phyloP scores from a whole-genome alignment of 2,329 filamentous ascomycete species.

The Bretziella fagacearum region DNA sequence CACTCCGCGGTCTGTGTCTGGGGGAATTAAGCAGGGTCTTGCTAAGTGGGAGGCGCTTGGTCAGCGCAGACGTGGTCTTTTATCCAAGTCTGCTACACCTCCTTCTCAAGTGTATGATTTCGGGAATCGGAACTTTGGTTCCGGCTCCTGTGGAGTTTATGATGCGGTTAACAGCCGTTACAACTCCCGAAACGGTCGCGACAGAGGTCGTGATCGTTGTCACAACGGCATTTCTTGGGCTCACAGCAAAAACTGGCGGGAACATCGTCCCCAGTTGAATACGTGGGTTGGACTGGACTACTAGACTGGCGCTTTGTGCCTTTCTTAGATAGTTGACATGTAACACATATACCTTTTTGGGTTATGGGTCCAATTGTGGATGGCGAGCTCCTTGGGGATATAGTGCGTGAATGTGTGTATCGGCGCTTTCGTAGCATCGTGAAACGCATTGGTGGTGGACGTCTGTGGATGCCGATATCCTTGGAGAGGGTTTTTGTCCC shows the following conservation, averaged over 20 bases:
- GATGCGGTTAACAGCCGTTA: conserved; percentile 5
- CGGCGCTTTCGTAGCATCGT: background rate
- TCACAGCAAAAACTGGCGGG: conserved; percentile 13
- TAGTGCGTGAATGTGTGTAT: background rate
- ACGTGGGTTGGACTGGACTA: conserved; percentile 15
- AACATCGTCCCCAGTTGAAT: conserved; percentile 12
- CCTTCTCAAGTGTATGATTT: background rate
- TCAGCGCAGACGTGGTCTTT: conserved; percentile 55
- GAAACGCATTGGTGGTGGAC: background rate
- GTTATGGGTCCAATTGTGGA: conserved; percentile 14
- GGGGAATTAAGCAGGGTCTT: conserved; percentile 23
- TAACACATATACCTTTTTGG: conserved; percentile 13
- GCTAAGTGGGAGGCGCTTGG: conserved; percentile 89
- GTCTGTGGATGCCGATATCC: conserved; percentile 2
- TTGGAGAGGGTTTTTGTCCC: conserved; percentile 8
- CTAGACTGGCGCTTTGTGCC: conserved; percentile 5
- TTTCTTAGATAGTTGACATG: conserved; percentile 20
- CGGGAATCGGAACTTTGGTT: background rate
- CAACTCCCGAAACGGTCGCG: conserved; percentile 1
- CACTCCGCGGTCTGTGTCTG: background rate
- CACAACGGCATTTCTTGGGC: conserved; percentile 10
- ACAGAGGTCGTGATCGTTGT: conserved; percentile 8
- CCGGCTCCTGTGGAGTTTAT: conserved; percentile 4
- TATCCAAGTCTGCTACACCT: conserved; percentile 2
- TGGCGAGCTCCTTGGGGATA: conserved; percentile 10